Evolutionary conservation across 2,329 filamentous ascomycete genomes (phyloP).

Genomic region (Fusarium sp.): DNA sequence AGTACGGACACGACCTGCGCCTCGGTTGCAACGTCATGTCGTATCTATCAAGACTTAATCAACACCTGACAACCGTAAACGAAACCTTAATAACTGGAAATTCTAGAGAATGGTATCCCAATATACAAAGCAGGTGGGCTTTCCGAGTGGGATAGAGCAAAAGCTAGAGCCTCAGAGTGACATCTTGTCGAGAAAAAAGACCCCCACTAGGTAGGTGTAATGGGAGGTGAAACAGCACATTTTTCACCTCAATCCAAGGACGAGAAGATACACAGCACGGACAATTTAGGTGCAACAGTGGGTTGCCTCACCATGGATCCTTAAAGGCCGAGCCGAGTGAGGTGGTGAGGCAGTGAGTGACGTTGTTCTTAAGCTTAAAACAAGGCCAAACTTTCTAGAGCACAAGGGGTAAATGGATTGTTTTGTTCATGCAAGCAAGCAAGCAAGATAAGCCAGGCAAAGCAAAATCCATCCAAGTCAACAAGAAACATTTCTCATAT

Average conservation of each 20-base stretch:
- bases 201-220: not conserved
- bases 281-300: constrained; percentile 22
- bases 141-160: constrained; percentile 6
- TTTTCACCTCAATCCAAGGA: constrained; percentile 7
- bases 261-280: constrained; percentile 1
- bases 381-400: constrained; percentile 9
- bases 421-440: not conserved
- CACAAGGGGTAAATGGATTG: not conserved
- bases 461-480: not conserved
- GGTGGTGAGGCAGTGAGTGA: not conserved
- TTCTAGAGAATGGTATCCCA: not conserved
- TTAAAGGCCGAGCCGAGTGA: constrained; percentile 13
- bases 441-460: not conserved
- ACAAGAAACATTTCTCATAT: not conserved
- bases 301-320: constrained; percentile 24
- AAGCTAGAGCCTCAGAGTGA: constrained; percentile 3
- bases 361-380: constrained; percentile 27
- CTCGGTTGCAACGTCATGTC: constrained; percentile 23
- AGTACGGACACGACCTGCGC: not conserved
- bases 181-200: not conserved
- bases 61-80: not conserved
- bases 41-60: not conserved
- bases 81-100: constrained; percentile 5
- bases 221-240: constrained; percentile 15
- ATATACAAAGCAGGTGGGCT: not conserved